Conservation (phyloP, 805 yeast species). For the Teunomyces kruisii region DNA sequence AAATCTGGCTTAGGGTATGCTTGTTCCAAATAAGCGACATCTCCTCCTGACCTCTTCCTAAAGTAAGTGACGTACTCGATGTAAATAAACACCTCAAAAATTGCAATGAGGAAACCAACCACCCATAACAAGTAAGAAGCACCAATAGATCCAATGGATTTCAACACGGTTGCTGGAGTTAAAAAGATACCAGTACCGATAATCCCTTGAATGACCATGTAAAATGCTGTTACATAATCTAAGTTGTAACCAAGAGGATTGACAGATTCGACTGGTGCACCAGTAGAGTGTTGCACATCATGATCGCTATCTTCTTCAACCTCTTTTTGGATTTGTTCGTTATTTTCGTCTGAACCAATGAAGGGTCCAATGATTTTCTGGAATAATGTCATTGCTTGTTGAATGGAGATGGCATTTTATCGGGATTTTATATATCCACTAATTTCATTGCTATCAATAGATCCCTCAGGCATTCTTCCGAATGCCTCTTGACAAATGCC, state of each 20-base stretch:
- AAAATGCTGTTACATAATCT: conserved; percentile 48
- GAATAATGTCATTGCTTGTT: background rate
- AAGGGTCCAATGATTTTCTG: background rate
- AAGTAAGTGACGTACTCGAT: conserved; percentile 44
- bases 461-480: too few species aligned
- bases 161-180: conserved; percentile 61
- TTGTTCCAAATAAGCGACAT: conserved; percentile 40
- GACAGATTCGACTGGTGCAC: conserved; percentile 42
- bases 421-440: too few species aligned
- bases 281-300: conserved; percentile 20
- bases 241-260: conserved; percentile 42
- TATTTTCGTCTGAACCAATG: conserved; percentile 9
- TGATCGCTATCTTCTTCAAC: conserved; percentile 7
- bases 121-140: conserved; percentile 46
- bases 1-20: conserved; percentile 35
- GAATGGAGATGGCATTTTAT: too few species aligned
- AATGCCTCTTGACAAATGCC: too few species aligned
- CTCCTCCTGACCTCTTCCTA: conserved; percentile 35
- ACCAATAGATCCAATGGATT: conserved; percentile 44
- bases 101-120: conserved; percentile 38
- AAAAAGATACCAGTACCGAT: conserved; percentile 78
- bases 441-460: too few species aligned
- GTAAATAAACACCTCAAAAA: conserved; percentile 36
- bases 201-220: conserved; percentile 65
- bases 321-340: background rate